A percentile compares a stretch with the other conserved stretches of the same genome.
Conservation (phyloP, 2,329 filamentous ascomycete species). For the Neonectria hederae region DNA sequence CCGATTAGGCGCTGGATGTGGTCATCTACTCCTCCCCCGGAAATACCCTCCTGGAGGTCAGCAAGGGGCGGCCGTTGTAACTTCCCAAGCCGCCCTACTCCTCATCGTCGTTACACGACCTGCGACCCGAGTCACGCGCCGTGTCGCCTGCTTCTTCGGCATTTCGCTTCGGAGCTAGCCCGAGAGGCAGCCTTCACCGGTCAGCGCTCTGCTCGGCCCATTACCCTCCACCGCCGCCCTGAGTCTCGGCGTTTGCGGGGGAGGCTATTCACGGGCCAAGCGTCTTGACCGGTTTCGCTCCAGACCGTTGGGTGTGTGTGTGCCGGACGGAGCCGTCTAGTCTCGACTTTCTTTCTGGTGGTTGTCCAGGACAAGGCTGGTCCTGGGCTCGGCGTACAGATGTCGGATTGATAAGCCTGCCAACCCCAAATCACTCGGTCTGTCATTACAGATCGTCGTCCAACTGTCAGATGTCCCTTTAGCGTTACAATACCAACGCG, state of each 20-base stretch:
- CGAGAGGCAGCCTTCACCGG: constrained; percentile 12
- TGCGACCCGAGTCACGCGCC: constrained; percentile 23
- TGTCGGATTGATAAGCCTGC: not conserved
- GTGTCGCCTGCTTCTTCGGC: constrained; percentile 10
- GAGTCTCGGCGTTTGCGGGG: not conserved
- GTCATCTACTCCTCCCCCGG: constrained; percentile 7
- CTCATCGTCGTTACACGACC: constrained; percentile 32
- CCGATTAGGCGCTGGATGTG: constrained; percentile 32
- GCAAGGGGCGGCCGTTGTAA: constrained; percentile 1
- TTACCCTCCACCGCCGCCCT: not conserved
- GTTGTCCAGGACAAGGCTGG: not conserved
- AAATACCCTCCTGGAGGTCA: constrained; percentile 1
- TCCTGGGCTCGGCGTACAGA: not conserved
- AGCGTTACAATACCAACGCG: not conserved
- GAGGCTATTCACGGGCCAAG: constrained; percentile 16
- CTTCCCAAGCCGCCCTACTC: constrained; percentile 15
- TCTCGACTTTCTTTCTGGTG: not conserved
- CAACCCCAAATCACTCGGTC: not conserved
- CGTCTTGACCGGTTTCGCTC: not conserved
- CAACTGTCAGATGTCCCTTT: constrained; percentile 1
- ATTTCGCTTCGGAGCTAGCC: constrained; percentile 2
- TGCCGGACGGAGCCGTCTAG: not conserved
- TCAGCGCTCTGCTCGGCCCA: constrained; percentile 2
- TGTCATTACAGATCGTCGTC: not conserved
- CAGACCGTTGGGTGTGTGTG: not conserved